Base-by-base conservation (phyloP, 768 basidiomycete species). In the Hebeloma cylindrosporum region DNA sequence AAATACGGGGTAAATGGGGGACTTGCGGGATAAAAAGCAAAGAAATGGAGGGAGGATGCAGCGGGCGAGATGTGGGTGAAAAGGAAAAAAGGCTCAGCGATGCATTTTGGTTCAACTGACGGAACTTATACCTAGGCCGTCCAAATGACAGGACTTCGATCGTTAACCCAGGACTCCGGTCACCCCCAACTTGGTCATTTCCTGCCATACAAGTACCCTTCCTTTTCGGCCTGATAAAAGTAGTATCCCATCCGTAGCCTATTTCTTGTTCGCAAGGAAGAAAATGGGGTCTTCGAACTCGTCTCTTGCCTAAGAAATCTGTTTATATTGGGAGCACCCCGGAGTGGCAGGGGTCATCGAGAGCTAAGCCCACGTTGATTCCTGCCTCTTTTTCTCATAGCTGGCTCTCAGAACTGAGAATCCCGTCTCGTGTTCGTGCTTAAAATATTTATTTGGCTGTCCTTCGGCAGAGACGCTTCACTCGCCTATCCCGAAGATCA, bases 51-150 rank as follows among this genome's bases (percentile, higher is more conserved):
- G 50, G 46, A 27, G 41, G 50, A 50, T 40, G 32, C 25, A 50
- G 43, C 38, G 58, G 50, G 22, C 47, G 51, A 55, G 45, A 52
- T 57, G 56, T 65, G 66, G 66, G 64, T 64, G 65, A 65, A n/a
- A n/a, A 66, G 69, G 67, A 66, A 68, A 72, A 71, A 72, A 66
- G 65, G 67, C 60, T 62, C 50, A 57, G 56, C 53, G 53, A 56
- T 59, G 63, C 71, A 75, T 75, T 69, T 71, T 73, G 66, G 67
- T 65, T 71, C 62, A 68, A 65, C 69, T 69, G 66, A 67, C 78
- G 76, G 77, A 71, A 75, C 78, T 80, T 80, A 79, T 79, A 79
- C 69, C 60, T 71, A 59, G 61, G 59, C 49, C 62, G 67, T 67
- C 61, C 63, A 68, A 70, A 63, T 74, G 73, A 72, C 72, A 71